Conservation (phyloP, 202 grass and related monocot species). For the Brachypodium distachyon region DNA sequence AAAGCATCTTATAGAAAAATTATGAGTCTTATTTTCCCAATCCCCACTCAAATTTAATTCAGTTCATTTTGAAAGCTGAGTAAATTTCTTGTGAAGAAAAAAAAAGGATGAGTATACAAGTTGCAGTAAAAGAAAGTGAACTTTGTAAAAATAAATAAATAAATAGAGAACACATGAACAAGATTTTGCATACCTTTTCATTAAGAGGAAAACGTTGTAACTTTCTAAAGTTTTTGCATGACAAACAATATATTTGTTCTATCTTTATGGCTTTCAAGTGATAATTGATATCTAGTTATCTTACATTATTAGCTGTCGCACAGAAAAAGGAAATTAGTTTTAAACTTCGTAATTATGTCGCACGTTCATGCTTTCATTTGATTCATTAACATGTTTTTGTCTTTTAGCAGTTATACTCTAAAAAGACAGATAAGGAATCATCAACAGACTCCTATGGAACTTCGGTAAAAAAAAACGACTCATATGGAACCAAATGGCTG, state of each 20-base stretch:
- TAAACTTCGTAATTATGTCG: neutral
- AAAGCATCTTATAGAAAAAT: neutral
- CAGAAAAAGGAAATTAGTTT: neutral
- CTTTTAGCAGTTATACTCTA: conserved; percentile 62
- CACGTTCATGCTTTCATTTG: neutral
- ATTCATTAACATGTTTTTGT: conserved; percentile 1
- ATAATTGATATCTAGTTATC: neutral
- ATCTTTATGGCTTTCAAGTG: neutral
- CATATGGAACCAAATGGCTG: conserved; percentile 77
- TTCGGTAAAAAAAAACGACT: too few species aligned
- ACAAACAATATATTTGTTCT: neutral
- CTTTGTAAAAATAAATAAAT: too few species aligned
- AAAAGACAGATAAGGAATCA: conserved; percentile 49
- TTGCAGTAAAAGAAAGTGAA: neutral
- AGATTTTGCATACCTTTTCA: too few species aligned
- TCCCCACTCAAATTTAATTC: neutral
- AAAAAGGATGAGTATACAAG: neutral
- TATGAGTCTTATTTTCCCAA: neutral
- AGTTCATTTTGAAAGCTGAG: neutral
- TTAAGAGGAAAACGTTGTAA: too few species aligned
- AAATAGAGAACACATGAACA: too few species aligned
- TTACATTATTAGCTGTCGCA: neutral
- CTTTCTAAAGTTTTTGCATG: neutral
- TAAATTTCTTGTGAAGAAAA: neutral
- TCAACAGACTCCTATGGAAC: conserved; percentile 52